phyloP scores from a whole-genome alignment of 257 asterid genomes.

The Rauvolfia tetraphylla region DNA sequence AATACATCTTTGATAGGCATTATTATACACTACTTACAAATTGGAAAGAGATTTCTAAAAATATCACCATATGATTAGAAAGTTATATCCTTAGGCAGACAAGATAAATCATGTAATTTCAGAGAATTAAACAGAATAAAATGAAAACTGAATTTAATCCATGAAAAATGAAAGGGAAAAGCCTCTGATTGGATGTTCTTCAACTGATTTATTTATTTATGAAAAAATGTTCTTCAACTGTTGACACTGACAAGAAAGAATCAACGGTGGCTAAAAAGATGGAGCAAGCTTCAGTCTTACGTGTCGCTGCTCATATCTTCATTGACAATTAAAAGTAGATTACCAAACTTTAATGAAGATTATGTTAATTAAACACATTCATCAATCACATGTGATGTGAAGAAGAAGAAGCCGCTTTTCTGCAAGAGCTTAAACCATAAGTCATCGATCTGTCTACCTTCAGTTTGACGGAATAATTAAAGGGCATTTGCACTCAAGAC shows the following conservation, averaged over 20 bases:
- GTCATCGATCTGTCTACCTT: slow-evolving; percentile 1
- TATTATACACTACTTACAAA: too few species aligned
- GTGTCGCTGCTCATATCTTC: background rate
- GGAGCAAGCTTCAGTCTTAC: slow-evolving; percentile 11
- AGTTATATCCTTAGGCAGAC: too few species aligned
- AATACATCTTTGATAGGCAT: too few species aligned
- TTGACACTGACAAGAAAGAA: background rate
- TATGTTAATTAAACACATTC: background rate
- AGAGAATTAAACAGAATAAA: too few species aligned
- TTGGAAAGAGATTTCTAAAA: too few species aligned
- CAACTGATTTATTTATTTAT: too few species aligned
- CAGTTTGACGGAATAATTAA: slow-evolving; percentile 15
- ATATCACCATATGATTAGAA: too few species aligned
- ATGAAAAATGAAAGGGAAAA: background rate
- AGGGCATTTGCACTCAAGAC: background rate
- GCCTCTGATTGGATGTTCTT: too few species aligned
- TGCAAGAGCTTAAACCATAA: slow-evolving; percentile 10
- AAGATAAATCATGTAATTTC: too few species aligned
- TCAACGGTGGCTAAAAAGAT: background rate
- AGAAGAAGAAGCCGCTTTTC: slow-evolving; percentile 3
- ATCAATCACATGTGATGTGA: background rate
- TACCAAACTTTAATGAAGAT: slow-evolving; percentile 8
- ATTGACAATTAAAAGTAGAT: slow-evolving; percentile 12
- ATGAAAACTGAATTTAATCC: background rate
- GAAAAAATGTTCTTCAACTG: too few species aligned